These are phyloP conservation scores for Lactarius hengduanensis DNA, from an alignment of 768 basidiomycete genomes.

Conservation along the genomic window DNA sequence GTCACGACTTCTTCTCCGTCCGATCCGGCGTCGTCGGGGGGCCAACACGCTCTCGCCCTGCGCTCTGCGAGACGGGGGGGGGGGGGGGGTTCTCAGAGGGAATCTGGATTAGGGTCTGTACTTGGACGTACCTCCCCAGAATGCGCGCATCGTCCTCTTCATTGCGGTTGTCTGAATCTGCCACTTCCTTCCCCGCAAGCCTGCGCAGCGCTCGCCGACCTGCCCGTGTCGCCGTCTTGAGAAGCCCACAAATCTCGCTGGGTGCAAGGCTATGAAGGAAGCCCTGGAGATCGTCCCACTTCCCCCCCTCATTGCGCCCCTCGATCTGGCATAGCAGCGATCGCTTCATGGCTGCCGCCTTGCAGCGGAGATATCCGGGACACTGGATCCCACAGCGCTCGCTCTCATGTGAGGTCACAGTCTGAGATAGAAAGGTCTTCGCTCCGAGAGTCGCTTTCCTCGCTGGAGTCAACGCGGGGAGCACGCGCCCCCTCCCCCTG, in stretches of 20 bases:
- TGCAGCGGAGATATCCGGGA: not conserved
- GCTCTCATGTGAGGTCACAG: not conserved
- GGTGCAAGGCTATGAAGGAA: not conserved
- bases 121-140: not conserved
- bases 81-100: not conserved
- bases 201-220: not conserved
- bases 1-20: not conserved
- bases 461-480: not conserved
- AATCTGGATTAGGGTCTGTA: not conserved
- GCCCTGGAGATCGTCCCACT: slow-evolving; percentile 1
- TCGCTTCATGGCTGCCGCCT: not conserved
- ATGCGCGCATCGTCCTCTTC: not conserved
- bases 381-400: not conserved
- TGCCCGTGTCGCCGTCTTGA: slow-evolving; percentile 1
- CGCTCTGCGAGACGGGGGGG: not conserved
- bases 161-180: not conserved
- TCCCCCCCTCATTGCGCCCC: not conserved
- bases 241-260: not conserved
- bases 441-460: not conserved
- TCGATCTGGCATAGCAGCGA: slow-evolving; percentile 1
- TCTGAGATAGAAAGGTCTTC: not conserved
- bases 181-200: not conserved
- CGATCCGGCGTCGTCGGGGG: not conserved
- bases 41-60: not conserved
- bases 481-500: not conserved